Base-by-base conservation (phyloP, 129 eudicot genomes). In the Kitagawia praeruptora region DNA sequence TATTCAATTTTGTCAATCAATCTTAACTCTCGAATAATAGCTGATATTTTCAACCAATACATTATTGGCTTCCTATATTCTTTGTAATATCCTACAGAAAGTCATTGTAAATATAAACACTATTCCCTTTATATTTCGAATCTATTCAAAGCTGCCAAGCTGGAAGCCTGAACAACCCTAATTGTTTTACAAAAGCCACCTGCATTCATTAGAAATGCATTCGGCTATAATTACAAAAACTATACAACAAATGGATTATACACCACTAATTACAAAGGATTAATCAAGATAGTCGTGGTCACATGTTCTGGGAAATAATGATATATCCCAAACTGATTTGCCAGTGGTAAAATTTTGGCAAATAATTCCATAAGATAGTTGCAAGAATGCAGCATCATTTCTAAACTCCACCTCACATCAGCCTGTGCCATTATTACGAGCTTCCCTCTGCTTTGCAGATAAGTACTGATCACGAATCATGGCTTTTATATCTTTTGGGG, bases 401-500 rank as follows among this genome's bases (percentile, higher is more conserved):
- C 31, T 21, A n/a, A 42, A 23, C 14, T 44, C 19, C 77, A 42
- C 15, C 16, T n/a, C 56, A 31, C 70, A 37, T 71, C 41, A 70
- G 37, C 40, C 45, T 39, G 31, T 42, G 45, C 41, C 44, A 45
- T 80, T 61, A 61, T 25, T 70, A 74, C 39, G 77, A 31, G 44
- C 4, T 75, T 78, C 85, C 82, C 75, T 69, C 46, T 39, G 81
- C 83, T 80, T 82, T 14, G 76, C 75, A 25, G 81, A 70, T 21
- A 80, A 46, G 27, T 84, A 82, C 69, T 82, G 84, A 84, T 86
- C 86, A 27, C 73, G 86, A n/a, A 82, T 79, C 82, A 56, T 83
- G 86, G 79, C 83, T 85, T 73, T 86, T 78, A 85, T 67, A 81
- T 85, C 88, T 75, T 89, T 93, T 25, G 84, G 74, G 45, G 84